Evolutionary conservation across 2,329 filamentous ascomycete species (phyloP).

Genomic region (Chaetomiaceae sp.): DNA sequence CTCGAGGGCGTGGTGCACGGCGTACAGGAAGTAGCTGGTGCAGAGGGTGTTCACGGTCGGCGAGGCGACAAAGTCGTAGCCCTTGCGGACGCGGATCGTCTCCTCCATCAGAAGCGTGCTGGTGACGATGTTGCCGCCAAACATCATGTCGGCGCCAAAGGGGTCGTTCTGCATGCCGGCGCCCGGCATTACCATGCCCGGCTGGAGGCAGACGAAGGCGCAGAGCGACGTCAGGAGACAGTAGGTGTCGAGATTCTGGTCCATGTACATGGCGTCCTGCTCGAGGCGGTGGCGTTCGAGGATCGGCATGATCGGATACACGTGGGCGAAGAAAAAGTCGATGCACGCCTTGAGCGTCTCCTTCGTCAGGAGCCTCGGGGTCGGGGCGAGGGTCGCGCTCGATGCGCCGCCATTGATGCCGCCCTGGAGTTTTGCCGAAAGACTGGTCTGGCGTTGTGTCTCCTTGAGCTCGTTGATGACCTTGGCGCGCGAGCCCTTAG

Average conservation of each 20-base stretch:
- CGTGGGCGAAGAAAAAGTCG: conserved; percentile 63
- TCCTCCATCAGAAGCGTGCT: conserved; percentile 65
- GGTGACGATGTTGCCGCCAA: conserved; percentile 57
- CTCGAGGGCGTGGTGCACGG: conserved; percentile 65
- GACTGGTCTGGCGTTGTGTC: conserved; percentile 61
- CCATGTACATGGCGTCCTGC: conserved; percentile 54
- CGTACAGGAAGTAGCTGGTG: conserved; percentile 77
- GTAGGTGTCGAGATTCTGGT: conserved; percentile 59
- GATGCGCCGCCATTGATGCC: conserved; percentile 47
- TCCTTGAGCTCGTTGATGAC: conserved; percentile 70
- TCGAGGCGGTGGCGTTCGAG: conserved; percentile 55
- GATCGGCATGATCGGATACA: conserved; percentile 61
- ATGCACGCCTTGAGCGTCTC: conserved; percentile 63
- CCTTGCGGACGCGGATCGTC: conserved; percentile 58
- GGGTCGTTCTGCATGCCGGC: conserved; percentile 39
- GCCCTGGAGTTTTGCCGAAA: conserved; percentile 57
- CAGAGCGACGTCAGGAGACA: conserved; percentile 61
- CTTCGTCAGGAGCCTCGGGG: conserved; percentile 54
- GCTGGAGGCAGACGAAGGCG: conserved; percentile 65
- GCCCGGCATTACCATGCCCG: conserved; percentile 57
- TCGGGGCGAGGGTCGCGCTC: conserved; percentile 47
- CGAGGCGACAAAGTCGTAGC: conserved; percentile 54
- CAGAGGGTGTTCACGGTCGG: conserved; percentile 56
- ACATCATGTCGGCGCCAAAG: conserved; percentile 51
- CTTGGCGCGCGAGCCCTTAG: conserved; percentile 69